Evolutionary conservation across 1,139 yeast species (phyloP).

Genomic region (Suhomyces anneliseae): DNA sequence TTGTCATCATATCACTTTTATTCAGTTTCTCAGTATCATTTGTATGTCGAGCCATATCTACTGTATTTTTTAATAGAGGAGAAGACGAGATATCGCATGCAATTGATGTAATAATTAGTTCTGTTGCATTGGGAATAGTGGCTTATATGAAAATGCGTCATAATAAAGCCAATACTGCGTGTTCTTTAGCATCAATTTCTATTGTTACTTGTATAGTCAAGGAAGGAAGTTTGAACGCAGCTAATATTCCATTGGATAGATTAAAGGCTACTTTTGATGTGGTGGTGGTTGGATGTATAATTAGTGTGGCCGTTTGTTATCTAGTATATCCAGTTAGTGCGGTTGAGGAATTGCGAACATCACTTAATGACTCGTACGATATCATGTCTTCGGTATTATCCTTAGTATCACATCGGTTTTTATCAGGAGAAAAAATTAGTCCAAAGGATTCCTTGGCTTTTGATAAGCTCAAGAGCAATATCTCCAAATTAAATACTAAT

Average conservation of each 20-base stretch:
- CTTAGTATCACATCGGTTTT: conserved; percentile 52
- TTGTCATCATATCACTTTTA: conserved; percentile 54
- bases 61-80: conserved; percentile 46
- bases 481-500: conserved; percentile 39
- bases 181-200: conserved; percentile 73
- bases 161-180: conserved; percentile 72
- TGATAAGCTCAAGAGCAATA: conserved; percentile 39
- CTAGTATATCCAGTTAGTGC: conserved; percentile 67
- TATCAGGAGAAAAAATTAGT: conserved; percentile 50
- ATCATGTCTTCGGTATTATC: conserved; percentile 54
- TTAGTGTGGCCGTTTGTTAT: conserved; percentile 61
- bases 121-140: conserved; percentile 59
- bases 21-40: conserved; percentile 60
- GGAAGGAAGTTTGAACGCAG: conserved; percentile 70
- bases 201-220: conserved; percentile 72
- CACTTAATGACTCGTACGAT: conserved; percentile 54
- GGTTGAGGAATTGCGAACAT: conserved; percentile 40
- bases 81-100: conserved; percentile 53
- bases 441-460: conserved; percentile 38
- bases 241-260: conserved; percentile 57
- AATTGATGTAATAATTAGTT: conserved; percentile 57
- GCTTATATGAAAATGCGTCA: conserved; percentile 71
- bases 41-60: conserved; percentile 54
- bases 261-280: conserved; percentile 57
- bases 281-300: conserved; percentile 60